phyloP scores from a whole-genome alignment of 2,329 filamentous ascomycete species.

The Alternaria brassicicola region DNA sequence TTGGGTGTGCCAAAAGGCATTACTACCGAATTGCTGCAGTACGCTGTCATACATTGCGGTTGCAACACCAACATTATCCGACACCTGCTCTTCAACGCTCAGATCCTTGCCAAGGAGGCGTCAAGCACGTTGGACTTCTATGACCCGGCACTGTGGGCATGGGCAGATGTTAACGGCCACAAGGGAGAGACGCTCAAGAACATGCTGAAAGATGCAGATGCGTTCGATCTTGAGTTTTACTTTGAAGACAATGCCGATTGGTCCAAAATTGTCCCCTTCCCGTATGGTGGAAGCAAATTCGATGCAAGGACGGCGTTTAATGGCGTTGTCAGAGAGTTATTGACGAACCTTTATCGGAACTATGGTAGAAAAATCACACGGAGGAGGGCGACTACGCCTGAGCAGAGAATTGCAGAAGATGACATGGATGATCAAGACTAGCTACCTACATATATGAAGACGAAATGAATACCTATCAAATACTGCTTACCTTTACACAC shows the following conservation, averaged over 20 bases:
- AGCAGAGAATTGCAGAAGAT: conserved; percentile 2
- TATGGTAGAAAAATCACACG: conserved; percentile 43
- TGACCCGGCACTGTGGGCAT: conserved; percentile 43
- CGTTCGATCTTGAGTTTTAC: conserved; percentile 44
- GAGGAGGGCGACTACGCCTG: conserved; percentile 9
- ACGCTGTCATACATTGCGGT: conserved; percentile 39
- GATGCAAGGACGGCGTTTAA: conserved; percentile 36
- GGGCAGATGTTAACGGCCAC: conserved; percentile 38
- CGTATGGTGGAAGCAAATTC: conserved; percentile 44
- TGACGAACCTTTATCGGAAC: conserved; percentile 40
- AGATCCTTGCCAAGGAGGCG: conserved; percentile 31
- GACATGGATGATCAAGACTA: conserved; percentile 1
- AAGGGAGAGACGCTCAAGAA: conserved; percentile 37
- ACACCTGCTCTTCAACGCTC: conserved; percentile 45
- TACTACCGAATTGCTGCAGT: conserved; percentile 35
- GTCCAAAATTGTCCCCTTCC: conserved; percentile 40
- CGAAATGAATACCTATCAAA: neutral
- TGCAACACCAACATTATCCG: conserved; percentile 39
- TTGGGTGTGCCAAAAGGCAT: conserved; percentile 39
- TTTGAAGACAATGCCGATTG: conserved; percentile 37
- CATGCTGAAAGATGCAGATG: conserved; percentile 40
- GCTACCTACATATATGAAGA: neutral
- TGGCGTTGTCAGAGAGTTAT: conserved; percentile 33
- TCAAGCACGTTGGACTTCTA: conserved; percentile 39
- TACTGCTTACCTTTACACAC: neutral